These are phyloP conservation scores for Xylaria hypoxylon DNA, from an alignment of 2,329 filamentous ascomycete genomes.

Conservation along the genomic window DNA sequence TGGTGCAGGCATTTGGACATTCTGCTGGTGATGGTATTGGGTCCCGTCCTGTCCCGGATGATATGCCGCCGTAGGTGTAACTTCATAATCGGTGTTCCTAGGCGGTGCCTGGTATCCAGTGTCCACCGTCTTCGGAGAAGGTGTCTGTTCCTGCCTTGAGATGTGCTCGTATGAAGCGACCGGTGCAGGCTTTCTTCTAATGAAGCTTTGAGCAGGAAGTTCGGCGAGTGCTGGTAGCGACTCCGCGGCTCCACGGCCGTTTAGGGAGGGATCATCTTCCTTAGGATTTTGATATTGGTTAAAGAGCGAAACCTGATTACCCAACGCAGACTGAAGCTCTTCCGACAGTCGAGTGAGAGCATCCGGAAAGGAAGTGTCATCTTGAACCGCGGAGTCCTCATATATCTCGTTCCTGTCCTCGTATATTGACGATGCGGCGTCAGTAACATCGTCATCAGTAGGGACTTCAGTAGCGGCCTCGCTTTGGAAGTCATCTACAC, in stretches of 20 bases:
- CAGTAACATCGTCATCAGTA: conserved; percentile 25
- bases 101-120: conserved; percentile 32
- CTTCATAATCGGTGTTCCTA: conserved; percentile 16
- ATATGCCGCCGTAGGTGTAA: conserved; percentile 30
- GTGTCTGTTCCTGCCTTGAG: conserved; percentile 35
- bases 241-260: conserved; percentile 9
- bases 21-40: conserved; percentile 31
- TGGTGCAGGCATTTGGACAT: conserved; percentile 21
- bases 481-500: conserved; percentile 26
- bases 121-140: conserved; percentile 39
- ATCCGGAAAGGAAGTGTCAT: conserved; percentile 17
- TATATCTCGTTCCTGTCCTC: conserved; percentile 24
- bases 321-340: conserved; percentile 43
- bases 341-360: conserved; percentile 39
- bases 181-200: conserved; percentile 44
- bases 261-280: conserved; percentile 5
- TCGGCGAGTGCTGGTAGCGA: conserved; percentile 32
- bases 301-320: conserved; percentile 42
- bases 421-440: conserved; percentile 26
- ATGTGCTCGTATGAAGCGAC: conserved; percentile 25
- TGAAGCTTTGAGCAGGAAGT: conserved; percentile 39
- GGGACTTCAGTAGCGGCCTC: conserved; percentile 23
- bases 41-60: conserved; percentile 26
- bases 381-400: conserved; percentile 21
- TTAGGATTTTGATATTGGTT: conserved; percentile 32